Percentiles rank a stretch among this genome's conserved stretches.
These are phyloP conservation scores for Rhizopogon salebrosus DNA, from an alignment of 768 basidiomycete genomes.

Conservation along the genomic window DNA sequence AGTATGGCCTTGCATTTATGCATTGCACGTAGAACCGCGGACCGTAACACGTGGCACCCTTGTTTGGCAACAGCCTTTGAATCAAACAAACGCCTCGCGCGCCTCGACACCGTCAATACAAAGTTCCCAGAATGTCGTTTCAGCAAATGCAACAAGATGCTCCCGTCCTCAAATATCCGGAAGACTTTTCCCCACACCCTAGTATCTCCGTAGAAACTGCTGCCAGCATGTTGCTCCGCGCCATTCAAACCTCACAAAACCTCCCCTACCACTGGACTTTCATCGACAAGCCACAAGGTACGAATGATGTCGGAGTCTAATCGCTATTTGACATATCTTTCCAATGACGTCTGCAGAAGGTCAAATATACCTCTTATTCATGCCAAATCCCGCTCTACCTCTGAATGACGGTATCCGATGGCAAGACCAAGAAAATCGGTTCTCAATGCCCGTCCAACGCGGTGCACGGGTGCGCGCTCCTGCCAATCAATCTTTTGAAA, in stretches of 20 bases:
- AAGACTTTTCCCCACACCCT: conserved; percentile 52
- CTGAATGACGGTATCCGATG: conserved; percentile 76
- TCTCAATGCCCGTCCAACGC: conserved; percentile 39
- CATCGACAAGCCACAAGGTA: conserved; percentile 74
- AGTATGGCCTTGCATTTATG: too few relatives aligned
- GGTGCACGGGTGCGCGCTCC: conserved; percentile 48
- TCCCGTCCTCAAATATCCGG: conserved; percentile 68
- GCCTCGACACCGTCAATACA: neutral
- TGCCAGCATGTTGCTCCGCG: conserved; percentile 55
- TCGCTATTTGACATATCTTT: neutral
- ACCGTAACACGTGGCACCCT: conserved; percentile 13
- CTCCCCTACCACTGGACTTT: conserved; percentile 69
- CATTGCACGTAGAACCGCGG: too few relatives aligned
- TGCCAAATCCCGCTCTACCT: conserved; percentile 53
- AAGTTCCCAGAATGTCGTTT: conserved; percentile 20
- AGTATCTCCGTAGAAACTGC: conserved; percentile 55
- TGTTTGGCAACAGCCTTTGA: conserved; percentile 24
- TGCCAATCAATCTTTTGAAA: neutral
- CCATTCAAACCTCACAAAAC: conserved; percentile 47
- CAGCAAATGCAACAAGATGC: conserved; percentile 54
- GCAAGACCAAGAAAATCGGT: conserved; percentile 67
- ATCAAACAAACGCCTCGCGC: conserved; percentile 33
- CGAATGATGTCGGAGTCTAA: conserved; percentile 11
- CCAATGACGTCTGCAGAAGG: conserved; percentile 43
- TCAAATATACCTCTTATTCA: conserved; percentile 59